Evolutionary conservation across 1,139 yeast species (phyloP).

Genomic region (Diutina sp.): DNA sequence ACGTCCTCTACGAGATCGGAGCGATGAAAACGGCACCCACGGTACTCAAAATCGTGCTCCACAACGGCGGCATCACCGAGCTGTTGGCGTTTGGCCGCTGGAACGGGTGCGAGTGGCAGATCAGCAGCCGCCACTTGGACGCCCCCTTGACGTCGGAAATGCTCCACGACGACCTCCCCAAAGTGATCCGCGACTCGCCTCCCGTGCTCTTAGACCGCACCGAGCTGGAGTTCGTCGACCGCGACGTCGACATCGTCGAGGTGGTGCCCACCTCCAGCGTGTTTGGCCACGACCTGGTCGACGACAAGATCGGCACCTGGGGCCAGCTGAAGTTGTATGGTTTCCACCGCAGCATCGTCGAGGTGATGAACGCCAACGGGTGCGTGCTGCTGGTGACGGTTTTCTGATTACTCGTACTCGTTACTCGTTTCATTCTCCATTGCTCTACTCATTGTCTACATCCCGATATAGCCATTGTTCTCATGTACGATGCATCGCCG

Average conservation of each 20-base stretch:
- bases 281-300: not conserved
- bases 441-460: not conserved
- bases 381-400: constrained; percentile 21
- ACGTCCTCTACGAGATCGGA: constrained; percentile 34
- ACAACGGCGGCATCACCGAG: constrained; percentile 37
- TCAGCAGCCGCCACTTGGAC: constrained; percentile 5
- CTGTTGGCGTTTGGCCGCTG: constrained; percentile 37
- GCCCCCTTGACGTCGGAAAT: constrained; percentile 9
- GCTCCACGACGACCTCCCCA: constrained; percentile 18
- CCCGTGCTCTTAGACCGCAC: constrained; percentile 37
- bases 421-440: not conserved
- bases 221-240: constrained; percentile 34
- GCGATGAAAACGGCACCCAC: constrained; percentile 12
- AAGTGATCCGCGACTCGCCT: constrained; percentile 5
- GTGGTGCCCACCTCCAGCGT: constrained; percentile 3
- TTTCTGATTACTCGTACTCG: constrained; percentile 4
- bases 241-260: constrained; percentile 24
- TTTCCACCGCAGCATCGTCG: constrained; percentile 34
- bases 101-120: constrained; percentile 31
- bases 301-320: constrained; percentile 21
- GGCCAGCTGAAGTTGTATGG: constrained; percentile 42
- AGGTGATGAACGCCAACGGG: constrained; percentile 32
- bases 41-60: constrained; percentile 32
- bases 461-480: not conserved
- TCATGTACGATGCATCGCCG: not conserved